Evolutionary conservation across 1,284 basidiomycete species (phyloP).

Genomic region (Neotropicomus parvogracilis): DNA sequence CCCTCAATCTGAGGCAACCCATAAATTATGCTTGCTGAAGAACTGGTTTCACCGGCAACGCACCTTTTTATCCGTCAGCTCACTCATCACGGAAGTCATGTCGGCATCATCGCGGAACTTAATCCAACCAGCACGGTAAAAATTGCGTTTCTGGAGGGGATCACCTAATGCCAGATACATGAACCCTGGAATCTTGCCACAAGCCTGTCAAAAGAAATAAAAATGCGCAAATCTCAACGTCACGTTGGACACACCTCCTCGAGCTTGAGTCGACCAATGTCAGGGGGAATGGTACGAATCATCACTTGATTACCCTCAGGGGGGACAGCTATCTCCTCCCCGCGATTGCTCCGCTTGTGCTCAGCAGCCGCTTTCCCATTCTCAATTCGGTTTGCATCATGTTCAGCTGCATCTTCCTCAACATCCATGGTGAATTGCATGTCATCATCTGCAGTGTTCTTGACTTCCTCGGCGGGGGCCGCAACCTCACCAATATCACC

Average conservation of each 20-base stretch:
- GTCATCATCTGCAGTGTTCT: conserved; percentile 51
- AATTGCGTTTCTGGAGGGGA: conserved; percentile 84
- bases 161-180: conserved; percentile 86
- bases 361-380: conserved; percentile 54
- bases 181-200: conserved; percentile 63
- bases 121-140: conserved; percentile 90
- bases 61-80: conserved; percentile 83
- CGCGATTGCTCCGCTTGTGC: conserved; percentile 48
- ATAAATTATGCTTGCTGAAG: conserved; percentile 8
- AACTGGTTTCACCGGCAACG: conserved; percentile 12
- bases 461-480: conserved; percentile 45
- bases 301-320: conserved; percentile 87
- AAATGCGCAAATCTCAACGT: conserved; percentile 1
- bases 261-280: conserved; percentile 80
- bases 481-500: conserved; percentile 33
- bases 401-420: conserved; percentile 66
- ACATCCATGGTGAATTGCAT: conserved; percentile 64
- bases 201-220: conserved; percentile 46
- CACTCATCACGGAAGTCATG: conserved; percentile 66
- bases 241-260: conserved; percentile 66
- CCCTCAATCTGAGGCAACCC: conserved; percentile 70
- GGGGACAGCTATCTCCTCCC: conserved; percentile 72
- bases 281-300: conserved; percentile 90
- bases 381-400: conserved; percentile 52
- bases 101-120: conserved; percentile 81